Evolutionary conservation across 768 basidiomycete genomes (phyloP), one percentile per base, ranked within the genome.

Genomic region (Lactarius psammicola): DNA sequence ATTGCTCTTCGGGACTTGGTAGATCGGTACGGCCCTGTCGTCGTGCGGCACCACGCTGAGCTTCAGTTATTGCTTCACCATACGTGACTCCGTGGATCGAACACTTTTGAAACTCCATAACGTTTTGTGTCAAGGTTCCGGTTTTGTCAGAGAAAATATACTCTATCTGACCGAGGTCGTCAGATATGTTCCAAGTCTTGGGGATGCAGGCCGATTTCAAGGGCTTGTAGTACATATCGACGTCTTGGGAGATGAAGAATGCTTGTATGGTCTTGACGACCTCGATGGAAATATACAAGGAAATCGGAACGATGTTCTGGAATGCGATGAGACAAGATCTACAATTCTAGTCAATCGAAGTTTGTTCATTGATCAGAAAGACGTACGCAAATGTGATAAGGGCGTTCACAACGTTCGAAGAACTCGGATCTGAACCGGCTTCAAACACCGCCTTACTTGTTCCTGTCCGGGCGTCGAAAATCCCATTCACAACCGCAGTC

Each of bases 81-180:
- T 97, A 98, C 0, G 86, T 74, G 3, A 92, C 78, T 1, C 95
- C 95, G 60, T 86, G 77, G 64, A 98, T 83, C 0, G 94, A 95
- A 71, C 94, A 97, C 74, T 92, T 95, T 75, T 97, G 94, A 79
- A 97, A 98, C 79, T 96, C 95, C 96, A 98, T 98, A 72, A 96
- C 80, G 78, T 98, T 99, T 77, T 97, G 95, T 0, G 96, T 99
- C 57, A 99, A 87, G 8, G 96, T 99, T 28, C 94, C 94, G 0
- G 95, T 96, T 81, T 96, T 96, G 82, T 95, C 94, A 11, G 90
- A 94, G 74, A 90, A 90, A 73, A 90, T 81, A 75, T 96, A 99
- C 79, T 98, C 95, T 76, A 98, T 98, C 79, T 98, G 96, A 30
- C 96, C 96, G 2, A 99, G 86, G 78, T 98, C 96, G 74, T 98